Percentiles rank a stretch among this genome's conserved stretches.
Evolutionary conservation across 73 alveolate genomes (phyloP).

Genomic region (Uronychia setigera): DNA sequence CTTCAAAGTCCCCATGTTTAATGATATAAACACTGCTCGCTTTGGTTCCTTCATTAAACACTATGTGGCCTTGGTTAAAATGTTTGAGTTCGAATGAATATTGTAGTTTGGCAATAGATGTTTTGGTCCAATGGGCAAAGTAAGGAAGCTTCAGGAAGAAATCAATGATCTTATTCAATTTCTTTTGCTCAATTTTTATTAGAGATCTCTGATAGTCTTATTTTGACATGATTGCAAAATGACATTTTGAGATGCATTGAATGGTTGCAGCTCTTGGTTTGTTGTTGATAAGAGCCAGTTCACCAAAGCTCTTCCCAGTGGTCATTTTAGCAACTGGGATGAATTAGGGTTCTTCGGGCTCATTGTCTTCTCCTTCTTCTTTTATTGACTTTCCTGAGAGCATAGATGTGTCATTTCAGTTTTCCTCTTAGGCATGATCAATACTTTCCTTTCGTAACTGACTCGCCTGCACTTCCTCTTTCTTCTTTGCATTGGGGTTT

Average conservation of each 20-base stretch:
- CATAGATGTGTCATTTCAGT: no score
- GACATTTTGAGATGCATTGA: conserved; percentile 24
- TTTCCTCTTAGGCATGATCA: no score
- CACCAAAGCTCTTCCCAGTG: conserved; percentile 49
- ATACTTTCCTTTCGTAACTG: no score
- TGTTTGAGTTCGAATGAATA: conserved; percentile 31
- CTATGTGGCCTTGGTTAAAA: conserved; percentile 21
- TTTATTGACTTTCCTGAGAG: no score
- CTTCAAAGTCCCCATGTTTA: conserved; percentile 44
- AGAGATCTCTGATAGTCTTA: conserved; percentile 34
- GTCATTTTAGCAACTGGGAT: conserved; percentile 29
- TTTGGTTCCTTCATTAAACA: conserved; percentile 30
- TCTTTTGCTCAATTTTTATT: conserved; percentile 33
- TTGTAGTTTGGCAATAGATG: conserved; percentile 14
- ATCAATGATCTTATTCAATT: conserved; percentile 22
- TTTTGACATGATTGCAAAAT: conserved; percentile 41
- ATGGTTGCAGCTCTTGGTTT: conserved; percentile 54
- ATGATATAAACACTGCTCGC: conserved; percentile 30
- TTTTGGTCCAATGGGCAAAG: conserved; percentile 37
- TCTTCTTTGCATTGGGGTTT: conserved; percentile 26
- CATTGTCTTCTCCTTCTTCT: neutral
- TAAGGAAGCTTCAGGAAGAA: conserved; percentile 37
- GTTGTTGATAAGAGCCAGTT: conserved; percentile 41
- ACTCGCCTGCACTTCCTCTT: no score
- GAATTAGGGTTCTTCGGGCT: neutral